Evolutionary conservation across 768 basidiomycete species (phyloP), one percentile per base, ranked within the genome.

Genomic region (Russula griseocarnosa): DNA sequence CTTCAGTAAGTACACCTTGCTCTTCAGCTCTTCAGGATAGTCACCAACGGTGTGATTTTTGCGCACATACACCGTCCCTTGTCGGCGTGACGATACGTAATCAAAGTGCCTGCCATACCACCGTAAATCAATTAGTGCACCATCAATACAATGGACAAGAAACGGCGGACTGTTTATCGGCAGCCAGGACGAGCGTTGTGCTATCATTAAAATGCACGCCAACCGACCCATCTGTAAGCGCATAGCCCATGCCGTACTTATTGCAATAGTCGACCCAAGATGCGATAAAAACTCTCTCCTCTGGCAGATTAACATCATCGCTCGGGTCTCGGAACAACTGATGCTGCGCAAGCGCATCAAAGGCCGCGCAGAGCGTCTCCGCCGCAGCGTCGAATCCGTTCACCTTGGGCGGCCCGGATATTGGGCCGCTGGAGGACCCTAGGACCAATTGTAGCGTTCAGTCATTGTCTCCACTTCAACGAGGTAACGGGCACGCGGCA

Each of bases 221-320:
- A 52, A 98, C 87, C 24, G 90, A 90, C 3, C 96, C 94, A 71
- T 99, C 94, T 22, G 94, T 96, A 71, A 98, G 79, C 4, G 94
- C 93, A 74, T 97, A 98, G 1, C 96, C 97, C 92, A 98, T 98
- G n/a, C 96, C 97, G 75, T 98, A 99, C 79, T 98, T 98, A 76
- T 94, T 92, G 73, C 93, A 96, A 72, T 98, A 98, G 74, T 98
- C 97, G 47, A 98, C 90, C 97, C 97, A 98, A n/a, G 91, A 92
- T 3, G 90, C 92, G 67, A 99, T 94, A 76, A 98, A 98, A 51
- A 96, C 88, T 58, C 82, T 82, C 62, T 92, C 90, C 20, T 85
- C 81, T 0, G 80, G 81, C 2, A 92, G 69, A 47, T 74, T 70
- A 1, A 71, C 74, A 32, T 85, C 85, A 50, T 80, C 77, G 53